A percentile compares a stretch with the other conserved stretches of the same genome.
Conservation (phyloP, 371 early-diverging fungal genomes). For the Mucor circinelloides region DNA sequence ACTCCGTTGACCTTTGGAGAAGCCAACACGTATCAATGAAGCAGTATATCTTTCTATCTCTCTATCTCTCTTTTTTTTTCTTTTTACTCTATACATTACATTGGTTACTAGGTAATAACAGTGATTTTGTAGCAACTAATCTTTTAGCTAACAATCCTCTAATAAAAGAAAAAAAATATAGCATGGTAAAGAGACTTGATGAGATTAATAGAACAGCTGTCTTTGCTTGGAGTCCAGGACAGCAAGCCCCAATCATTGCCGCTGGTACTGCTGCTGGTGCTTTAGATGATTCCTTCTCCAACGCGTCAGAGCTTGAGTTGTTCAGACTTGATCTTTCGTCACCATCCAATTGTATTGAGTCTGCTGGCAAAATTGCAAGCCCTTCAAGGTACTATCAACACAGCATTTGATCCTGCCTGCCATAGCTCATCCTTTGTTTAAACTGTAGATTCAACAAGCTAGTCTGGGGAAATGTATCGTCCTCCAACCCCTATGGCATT, state of each 20-base stretch:
- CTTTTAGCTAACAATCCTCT: background rate
- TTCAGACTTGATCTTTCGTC: conserved; percentile 76
- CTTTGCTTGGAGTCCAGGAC: conserved; percentile 83
- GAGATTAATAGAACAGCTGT: conserved; percentile 81
- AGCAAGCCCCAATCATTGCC: conserved; percentile 78
- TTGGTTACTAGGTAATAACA: background rate
- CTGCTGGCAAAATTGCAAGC: conserved; percentile 65
- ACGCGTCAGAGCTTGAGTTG: conserved; percentile 88
- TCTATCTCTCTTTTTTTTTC: background rate
- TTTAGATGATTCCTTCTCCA: conserved; percentile 93
- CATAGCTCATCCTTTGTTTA: background rate
- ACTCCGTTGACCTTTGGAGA: conserved; percentile 1
- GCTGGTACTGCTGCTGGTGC: conserved; percentile 96
- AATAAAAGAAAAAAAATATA: conserved; percentile 12
- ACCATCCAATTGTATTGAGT: conserved; percentile 39
- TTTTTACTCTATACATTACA: background rate
- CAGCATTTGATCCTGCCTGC: background rate
- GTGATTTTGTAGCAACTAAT: background rate
- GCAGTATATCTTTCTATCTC: background rate
- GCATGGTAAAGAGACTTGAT: conserved; percentile 61
- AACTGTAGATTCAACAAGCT: conserved; percentile 71
- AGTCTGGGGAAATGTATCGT: conserved; percentile 75
- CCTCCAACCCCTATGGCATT: conserved; percentile 73
- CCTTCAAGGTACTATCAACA: conserved; percentile 62
- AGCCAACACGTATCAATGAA: conserved; percentile 1